Evolutionary conservation across 176 grass and related monocot species (phyloP), one percentile per base, ranked within the genome.

Genomic region (Oryza coarctata): DNA sequence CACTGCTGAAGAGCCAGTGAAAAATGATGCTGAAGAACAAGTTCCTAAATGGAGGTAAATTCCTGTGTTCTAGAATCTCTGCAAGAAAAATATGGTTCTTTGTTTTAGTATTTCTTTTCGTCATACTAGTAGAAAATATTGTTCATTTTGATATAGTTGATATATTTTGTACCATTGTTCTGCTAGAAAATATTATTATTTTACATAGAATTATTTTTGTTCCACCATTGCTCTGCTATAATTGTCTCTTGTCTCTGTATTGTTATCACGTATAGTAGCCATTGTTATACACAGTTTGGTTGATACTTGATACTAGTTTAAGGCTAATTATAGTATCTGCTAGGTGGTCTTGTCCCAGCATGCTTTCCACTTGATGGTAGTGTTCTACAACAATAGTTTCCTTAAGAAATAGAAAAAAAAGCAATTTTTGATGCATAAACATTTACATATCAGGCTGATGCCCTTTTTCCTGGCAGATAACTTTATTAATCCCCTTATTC

Each of bases 11-110:
- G 84, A 62, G 10, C 32, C 71, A 31, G 67, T 29, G 52, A 34
- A 85, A 70, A 58, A 66, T 45, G 72, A 81, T 13, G 69, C 30
- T 43, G 83, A 91, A 80, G 75, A 33, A 33, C 32, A 33, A 33
- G 32, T 4, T 4, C 32, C 32, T 33, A 33, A 33, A 1, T 4
- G 64, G 82, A 94, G 89, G 94, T 97, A 79, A 79, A 78, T 35
- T 62, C 47, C 1, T 64, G 8, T 57, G 36, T 63, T 35, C 20
- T 70, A 79, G 27, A 63, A 66, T 79, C 11, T 79, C 22, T 79
- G 1, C n/a, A 38, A 39, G 61, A 61, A 40, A 71, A 74, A 66
- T 18, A 39, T 74, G 7, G 26, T 62, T 77, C 39, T 3, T 34
- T 57, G n/a, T 44, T 13, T 65, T 67, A 38, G 4, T 60, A 23